Evolutionary conservation across 1,284 basidiomycete species (phyloP), one percentile per base, ranked within the genome.

Genomic region (Schizophyllum amplum): DNA sequence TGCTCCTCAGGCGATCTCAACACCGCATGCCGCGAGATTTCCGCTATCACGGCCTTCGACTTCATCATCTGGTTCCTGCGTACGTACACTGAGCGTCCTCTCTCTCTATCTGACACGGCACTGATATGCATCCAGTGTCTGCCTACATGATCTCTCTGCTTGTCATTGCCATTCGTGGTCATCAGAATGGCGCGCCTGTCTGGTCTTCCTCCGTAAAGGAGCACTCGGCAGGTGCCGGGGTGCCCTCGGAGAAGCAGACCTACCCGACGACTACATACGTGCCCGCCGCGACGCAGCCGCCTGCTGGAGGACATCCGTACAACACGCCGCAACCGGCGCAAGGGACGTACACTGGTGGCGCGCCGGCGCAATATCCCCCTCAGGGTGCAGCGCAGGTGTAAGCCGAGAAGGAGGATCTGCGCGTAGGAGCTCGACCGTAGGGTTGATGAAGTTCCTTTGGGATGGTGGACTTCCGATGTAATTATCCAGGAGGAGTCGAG

Each of bases 41-140:
- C 72, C 50, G 80, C 70, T 1, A 65, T 83, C 22, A 71, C 74
- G 27, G 83, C 80, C 1, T 82, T 84, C 64, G 65, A 74, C 6
- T 82, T 78, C 69, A 63, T 85, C 48, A 75, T 67, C 57, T 85
- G 80, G 72, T 59, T 83, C 24, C 60, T 75, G 2, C 62, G 81
- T 83, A 56, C 59, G 80, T 69, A 6, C 42, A 23, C 56, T 52
- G n/a, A n/a, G n/a, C n/a, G 9, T 48, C 55, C 48, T 55, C 9
- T 57, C 51, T 11, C 48, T 56, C 22, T 24, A 17, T 5, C 17
- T 33, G 13, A 9, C 33, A 4, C 13, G 5, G 6, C 27, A 13
- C 23, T 13, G 3, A n/a, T 13, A 7, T n/a, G 2, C 20, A 33
- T 27, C n/a, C 20, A 82, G 81, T 81, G 21, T 57, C 79, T 60